Percentiles rank a stretch among this genome's conserved stretches.
Conservation (phyloP, 2,329 filamentous ascomycete species). For the Fusarium succisae region DNA sequence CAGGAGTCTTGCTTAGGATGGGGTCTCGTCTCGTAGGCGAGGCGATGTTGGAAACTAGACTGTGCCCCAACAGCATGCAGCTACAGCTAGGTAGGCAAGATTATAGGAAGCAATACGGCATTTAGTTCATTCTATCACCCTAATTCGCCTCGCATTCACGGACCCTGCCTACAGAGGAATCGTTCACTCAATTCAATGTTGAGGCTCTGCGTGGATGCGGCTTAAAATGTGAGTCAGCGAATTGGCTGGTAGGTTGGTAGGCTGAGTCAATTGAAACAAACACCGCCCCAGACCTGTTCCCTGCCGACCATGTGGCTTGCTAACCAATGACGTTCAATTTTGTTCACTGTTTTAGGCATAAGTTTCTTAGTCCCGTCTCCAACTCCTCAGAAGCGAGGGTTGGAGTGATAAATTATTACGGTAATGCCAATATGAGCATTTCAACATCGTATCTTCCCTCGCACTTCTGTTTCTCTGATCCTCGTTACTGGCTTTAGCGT, state of each 20-base stretch:
- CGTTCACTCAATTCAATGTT: neutral
- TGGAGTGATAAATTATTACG: neutral
- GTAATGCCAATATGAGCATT: constrained; percentile 2
- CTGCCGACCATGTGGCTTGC: neutral
- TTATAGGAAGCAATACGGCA: neutral
- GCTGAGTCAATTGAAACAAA: neutral
- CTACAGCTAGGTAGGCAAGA: neutral
- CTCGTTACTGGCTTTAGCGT: neutral
- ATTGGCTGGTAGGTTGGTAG: neutral
- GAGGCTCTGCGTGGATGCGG: neutral
- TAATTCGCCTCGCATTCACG: neutral
- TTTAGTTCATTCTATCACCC: neutral
- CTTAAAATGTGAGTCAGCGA: neutral
- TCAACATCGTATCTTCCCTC: neutral
- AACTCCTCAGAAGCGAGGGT: neutral
- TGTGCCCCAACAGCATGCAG: constrained; percentile 6
- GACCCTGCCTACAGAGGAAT: neutral
- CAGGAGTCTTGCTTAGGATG: neutral
- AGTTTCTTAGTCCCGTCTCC: neutral
- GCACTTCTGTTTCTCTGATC: neutral
- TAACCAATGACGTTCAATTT: neutral
- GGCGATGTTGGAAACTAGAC: constrained; percentile 1
- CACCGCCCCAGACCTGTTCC: neutral
- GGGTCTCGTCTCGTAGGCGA: neutral
- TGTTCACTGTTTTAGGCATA: neutral